A percentile compares a stretch with the other conserved stretches of the same genome.
Evolutionary conservation across 2,329 filamentous ascomycete species (phyloP).

Genomic region (Aspergillus flavus): DNA sequence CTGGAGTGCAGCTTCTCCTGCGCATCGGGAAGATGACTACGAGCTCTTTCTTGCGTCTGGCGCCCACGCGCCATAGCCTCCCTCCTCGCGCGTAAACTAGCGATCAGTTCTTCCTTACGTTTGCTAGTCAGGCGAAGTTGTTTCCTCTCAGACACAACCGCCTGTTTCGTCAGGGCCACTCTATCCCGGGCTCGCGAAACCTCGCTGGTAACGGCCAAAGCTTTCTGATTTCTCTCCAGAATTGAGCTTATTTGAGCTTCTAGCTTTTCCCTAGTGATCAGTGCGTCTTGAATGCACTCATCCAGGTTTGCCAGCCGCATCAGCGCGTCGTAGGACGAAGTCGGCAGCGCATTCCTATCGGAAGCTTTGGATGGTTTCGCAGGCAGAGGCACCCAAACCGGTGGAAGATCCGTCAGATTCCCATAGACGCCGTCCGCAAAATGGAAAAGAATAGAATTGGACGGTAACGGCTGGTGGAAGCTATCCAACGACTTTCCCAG

Average conservation of each 20-base stretch:
- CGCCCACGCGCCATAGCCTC: constrained; percentile 69
- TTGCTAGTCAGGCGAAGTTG: constrained; percentile 64
- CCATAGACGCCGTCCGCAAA: constrained; percentile 86
- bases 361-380: constrained; percentile 40
- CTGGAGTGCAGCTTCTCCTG: constrained; percentile 61
- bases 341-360: constrained; percentile 57
- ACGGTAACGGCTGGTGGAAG: constrained; percentile 72
- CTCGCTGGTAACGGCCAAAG: constrained; percentile 33
- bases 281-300: constrained; percentile 85
- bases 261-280: constrained; percentile 73
- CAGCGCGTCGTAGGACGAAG: constrained; percentile 82
- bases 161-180: constrained; percentile 46
- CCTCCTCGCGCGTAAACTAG: constrained; percentile 66
- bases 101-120: constrained; percentile 67
- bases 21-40: constrained; percentile 64
- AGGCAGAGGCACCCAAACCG: constrained; percentile 35
- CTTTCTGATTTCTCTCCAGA: constrained; percentile 40
- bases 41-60: constrained; percentile 59
- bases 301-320: constrained; percentile 89
- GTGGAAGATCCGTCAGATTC: constrained; percentile 67
- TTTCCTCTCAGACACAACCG: constrained; percentile 66
- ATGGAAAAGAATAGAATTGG: constrained; percentile 83
- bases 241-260: constrained; percentile 73
- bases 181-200: constrained; percentile 45
- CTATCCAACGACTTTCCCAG: constrained; percentile 67